Evolutionary conservation across 129 eudicot genomes (phyloP).

Genomic region (Chrysanthemum lavandulifolium): DNA sequence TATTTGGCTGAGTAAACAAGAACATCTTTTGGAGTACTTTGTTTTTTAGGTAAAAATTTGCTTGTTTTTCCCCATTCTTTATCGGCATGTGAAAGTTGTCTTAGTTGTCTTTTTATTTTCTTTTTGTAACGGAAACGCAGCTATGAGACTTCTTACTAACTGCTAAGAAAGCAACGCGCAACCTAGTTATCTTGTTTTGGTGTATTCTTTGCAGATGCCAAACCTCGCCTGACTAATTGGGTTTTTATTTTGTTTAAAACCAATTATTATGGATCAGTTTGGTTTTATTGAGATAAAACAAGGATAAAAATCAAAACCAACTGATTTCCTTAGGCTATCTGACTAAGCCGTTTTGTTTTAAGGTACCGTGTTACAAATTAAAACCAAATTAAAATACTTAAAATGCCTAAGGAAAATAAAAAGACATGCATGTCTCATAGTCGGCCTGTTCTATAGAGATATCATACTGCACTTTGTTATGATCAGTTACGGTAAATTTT

Average conservation of each 20-base stretch:
- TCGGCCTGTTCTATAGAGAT: too few relatives aligned
- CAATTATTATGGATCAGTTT: too few relatives aligned
- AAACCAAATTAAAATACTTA: neutral
- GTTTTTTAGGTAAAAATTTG: neutral
- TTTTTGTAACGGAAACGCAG: neutral
- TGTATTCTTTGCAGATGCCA: neutral
- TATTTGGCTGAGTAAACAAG: slow-evolving; percentile 24
- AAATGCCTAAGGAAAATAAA: too few relatives aligned
- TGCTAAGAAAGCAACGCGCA: slow-evolving; percentile 9
- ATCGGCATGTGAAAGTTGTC: neutral
- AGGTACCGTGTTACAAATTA: neutral
- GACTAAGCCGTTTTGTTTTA: too few relatives aligned
- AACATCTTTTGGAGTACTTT: neutral
- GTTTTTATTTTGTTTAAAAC: too few relatives aligned
- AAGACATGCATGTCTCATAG: too few relatives aligned
- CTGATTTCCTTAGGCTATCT: too few relatives aligned
- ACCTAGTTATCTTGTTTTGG: neutral
- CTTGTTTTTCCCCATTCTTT: neutral
- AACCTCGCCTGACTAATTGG: neutral
- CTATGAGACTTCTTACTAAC: neutral
- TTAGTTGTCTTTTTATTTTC: neutral
- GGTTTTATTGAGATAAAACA: too few relatives aligned
- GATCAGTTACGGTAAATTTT: too few relatives aligned
- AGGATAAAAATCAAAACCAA: too few relatives aligned
- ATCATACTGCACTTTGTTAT: too few relatives aligned